These are phyloP conservation scores for Calocybe indica DNA, from an alignment of 768 basidiomycete species.

Conservation along the genomic window DNA sequence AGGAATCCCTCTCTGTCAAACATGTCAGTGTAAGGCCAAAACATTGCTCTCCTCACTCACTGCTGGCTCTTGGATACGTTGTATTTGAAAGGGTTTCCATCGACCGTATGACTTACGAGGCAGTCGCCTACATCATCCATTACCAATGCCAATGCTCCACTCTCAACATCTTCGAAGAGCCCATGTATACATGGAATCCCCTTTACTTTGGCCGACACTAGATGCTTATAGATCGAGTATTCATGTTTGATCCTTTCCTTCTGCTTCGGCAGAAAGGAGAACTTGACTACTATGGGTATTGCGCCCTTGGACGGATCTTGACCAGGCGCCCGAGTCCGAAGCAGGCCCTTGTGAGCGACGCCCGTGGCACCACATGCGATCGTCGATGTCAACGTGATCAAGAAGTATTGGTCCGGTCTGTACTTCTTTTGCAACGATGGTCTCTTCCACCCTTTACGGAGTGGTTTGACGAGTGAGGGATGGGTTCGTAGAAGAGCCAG, in stretches of 20 bases:
- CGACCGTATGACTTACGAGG: not conserved
- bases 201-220: not conserved
- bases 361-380: constrained; percentile 4
- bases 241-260: constrained; percentile 1
- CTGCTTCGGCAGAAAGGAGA: constrained; percentile 1
- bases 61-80: not conserved
- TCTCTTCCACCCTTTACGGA: not conserved
- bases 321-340: not conserved
- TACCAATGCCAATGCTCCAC: not conserved
- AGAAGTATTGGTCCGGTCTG: not conserved
- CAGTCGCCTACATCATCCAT: constrained; percentile 2
- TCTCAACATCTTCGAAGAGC: constrained; percentile 2
- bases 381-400: not conserved
- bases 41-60: not conserved
- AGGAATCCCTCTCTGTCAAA: not conserved
- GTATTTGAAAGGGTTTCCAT: not conserved
- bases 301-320: not conserved
- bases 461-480: not conserved
- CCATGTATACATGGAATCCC: constrained; percentile 5
- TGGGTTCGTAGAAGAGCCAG: not conserved
- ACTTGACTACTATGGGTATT: constrained; percentile 2
- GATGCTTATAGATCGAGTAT: constrained; percentile 2
- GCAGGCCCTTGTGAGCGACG: not conserved
- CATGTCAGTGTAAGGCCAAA: not conserved
- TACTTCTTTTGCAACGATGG: not conserved